These are phyloP conservation scores for Triticum dicoccoides DNA, from an alignment of 176 grass and related monocot genomes.

Conservation along the genomic window DNA sequence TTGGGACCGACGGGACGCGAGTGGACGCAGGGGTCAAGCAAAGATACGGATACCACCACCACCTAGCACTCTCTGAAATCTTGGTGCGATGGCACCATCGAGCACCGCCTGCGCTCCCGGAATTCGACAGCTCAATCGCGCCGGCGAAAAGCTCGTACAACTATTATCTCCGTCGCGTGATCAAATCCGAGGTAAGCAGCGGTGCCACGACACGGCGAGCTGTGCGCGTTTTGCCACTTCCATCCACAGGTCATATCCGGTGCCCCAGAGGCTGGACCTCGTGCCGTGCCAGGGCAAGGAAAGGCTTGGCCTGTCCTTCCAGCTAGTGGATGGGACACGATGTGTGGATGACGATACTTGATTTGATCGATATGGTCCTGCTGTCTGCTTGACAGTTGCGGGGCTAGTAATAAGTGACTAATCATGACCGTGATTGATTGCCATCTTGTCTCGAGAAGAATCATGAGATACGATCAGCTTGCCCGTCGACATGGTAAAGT, in stretches of 20 bases:
- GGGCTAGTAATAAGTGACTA: neutral
- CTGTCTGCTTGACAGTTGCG: neutral
- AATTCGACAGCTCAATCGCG: neutral
- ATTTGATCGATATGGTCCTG: no score
- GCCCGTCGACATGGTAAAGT: no score
- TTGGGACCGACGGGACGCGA: constrained; percentile 25
- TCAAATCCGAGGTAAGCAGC: neutral
- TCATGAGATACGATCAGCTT: no score
- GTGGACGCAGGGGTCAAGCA: neutral
- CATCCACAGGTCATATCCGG: neutral
- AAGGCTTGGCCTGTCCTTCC: neutral
- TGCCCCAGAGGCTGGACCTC: neutral
- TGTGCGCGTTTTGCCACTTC: neutral
- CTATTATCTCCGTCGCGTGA: no score
- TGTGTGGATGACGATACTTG: no score
- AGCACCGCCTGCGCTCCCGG: neutral
- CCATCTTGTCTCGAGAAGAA: neutral
- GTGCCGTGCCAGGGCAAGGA: neutral
- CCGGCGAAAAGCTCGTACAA: no score
- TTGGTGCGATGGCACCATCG: neutral
- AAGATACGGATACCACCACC: no score
- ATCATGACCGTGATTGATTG: neutral
- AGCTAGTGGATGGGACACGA: neutral
- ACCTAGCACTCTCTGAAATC: neutral
- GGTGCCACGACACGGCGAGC: neutral